Percentiles rank a stretch among this genome's conserved stretches.
Conservation (phyloP, 2,329 filamentous ascomycete species). For the Diaporthe sp. region DNA sequence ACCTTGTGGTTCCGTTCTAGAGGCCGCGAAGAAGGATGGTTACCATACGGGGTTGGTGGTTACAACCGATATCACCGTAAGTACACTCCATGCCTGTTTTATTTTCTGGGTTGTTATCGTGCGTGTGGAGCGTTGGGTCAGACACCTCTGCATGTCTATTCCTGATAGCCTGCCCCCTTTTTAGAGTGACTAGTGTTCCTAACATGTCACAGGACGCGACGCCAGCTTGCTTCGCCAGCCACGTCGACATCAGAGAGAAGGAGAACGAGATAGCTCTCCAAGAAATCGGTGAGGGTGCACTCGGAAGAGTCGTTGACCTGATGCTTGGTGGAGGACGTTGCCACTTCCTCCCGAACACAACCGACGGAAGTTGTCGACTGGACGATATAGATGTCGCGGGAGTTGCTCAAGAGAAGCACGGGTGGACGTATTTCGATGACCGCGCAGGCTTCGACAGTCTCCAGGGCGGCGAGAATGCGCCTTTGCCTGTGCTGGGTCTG, state of each 20-base stretch:
- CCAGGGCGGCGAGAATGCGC: slow-evolving; percentile 71
- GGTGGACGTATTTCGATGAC: slow-evolving; percentile 82
- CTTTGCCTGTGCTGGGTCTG: slow-evolving; percentile 87
- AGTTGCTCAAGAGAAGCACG: slow-evolving; percentile 78
- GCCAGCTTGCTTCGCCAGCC: slow-evolving; percentile 92
- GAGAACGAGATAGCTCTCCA: slow-evolving; percentile 94
- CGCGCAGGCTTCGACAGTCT: slow-evolving; percentile 82
- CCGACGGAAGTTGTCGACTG: slow-evolving; percentile 80
- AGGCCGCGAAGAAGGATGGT: slow-evolving; percentile 91
- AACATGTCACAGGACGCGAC: slow-evolving; percentile 75
- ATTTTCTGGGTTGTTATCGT: no score
- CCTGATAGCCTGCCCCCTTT: not conserved
- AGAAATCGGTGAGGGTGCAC: slow-evolving; percentile 86
- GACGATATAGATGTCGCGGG: slow-evolving; percentile 82
- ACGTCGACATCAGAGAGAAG: slow-evolving; percentile 82
- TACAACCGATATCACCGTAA: slow-evolving; percentile 84
- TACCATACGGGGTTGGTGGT: slow-evolving; percentile 95
- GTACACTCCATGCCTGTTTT: not conserved
- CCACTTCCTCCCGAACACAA: slow-evolving; percentile 88
- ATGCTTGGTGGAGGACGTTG: slow-evolving; percentile 94
- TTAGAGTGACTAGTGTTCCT: not conserved
- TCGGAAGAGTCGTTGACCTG: slow-evolving; percentile 89
- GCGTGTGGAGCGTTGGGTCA: no score
- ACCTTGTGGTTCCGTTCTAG: slow-evolving; percentile 91
- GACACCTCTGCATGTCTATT: no score